Evolutionary conservation across 306 rosid genomes (phyloP).

Genomic region (Trifolium pratense): DNA sequence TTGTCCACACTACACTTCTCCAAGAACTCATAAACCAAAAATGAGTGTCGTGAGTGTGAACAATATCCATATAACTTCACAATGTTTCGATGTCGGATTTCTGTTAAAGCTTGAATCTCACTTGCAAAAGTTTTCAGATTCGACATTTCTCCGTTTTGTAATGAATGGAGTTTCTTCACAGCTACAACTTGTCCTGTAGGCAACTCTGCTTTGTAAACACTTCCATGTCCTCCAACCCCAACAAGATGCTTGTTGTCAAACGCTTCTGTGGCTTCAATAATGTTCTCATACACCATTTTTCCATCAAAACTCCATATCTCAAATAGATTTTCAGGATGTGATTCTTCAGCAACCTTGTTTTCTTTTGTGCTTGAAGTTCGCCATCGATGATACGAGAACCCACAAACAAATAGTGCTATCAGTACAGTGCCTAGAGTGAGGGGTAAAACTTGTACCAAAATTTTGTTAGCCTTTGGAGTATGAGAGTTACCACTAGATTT

Average conservation of each 20-base stretch:
- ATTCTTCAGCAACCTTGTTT: background rate
- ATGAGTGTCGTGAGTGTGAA: background rate
- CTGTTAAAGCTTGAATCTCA: background rate
- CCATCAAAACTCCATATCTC: constrained; percentile 12
- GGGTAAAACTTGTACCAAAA: background rate
- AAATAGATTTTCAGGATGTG: background rate
- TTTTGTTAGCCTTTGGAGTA: background rate
- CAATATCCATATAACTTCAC: constrained; percentile 1
- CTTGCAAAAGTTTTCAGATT: background rate
- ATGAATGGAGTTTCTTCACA: constrained; percentile 5
- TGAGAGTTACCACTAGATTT: background rate
- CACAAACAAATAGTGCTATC: background rate
- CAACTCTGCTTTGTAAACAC: background rate
- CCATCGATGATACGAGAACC: background rate
- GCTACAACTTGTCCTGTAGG: background rate
- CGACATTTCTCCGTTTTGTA: background rate
- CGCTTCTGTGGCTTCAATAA: background rate
- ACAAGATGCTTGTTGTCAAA: background rate
- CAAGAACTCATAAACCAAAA: background rate
- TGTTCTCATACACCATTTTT: background rate
- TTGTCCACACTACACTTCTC: background rate
- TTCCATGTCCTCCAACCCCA: background rate
- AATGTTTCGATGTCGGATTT: background rate
- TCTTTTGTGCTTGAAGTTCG: background rate
- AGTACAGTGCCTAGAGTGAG: background rate